A percentile compares a stretch with the other conserved stretches of the same genome.
Evolutionary conservation across 257 asterid species (phyloP).

Genomic region (Linderniella brevidens): DNA sequence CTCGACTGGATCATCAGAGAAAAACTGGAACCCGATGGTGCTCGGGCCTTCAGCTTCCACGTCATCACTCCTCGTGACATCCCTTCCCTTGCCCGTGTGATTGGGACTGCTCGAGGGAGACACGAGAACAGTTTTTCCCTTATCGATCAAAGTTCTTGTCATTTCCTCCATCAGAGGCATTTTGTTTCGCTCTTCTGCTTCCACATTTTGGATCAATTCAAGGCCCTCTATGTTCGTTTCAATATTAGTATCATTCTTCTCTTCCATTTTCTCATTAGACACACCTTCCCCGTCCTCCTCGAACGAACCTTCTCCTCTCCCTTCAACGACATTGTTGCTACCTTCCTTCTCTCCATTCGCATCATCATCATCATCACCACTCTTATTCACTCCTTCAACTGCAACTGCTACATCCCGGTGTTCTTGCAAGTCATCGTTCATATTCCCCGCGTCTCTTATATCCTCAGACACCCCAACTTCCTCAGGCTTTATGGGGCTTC

Average conservation of each 20-base stretch:
- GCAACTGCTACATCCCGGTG: conserved; percentile 16
- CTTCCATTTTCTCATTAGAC: conserved; percentile 28
- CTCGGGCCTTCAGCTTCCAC: conserved; percentile 54
- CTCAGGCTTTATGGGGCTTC: too few species aligned
- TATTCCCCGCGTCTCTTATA: not conserved
- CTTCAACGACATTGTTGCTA: conserved; percentile 18
- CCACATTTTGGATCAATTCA: conserved; percentile 17
- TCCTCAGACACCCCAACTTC: too few species aligned
- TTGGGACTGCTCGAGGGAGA: conserved; percentile 19
- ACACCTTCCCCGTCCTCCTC: conserved; percentile 33
- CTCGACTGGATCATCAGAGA: conserved; percentile 56
- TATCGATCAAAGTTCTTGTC: conserved; percentile 31
- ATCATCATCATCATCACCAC: conserved; percentile 21
- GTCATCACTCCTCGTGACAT: conserved; percentile 23
- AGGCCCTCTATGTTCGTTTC: conserved; percentile 28
- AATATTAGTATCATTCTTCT: conserved; percentile 16
- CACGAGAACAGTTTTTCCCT: conserved; percentile 50
- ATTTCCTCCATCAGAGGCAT: conserved; percentile 22
- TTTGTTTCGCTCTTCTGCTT: conserved; percentile 24
- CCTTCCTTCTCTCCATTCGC: conserved; percentile 19
- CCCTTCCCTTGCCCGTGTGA: conserved; percentile 21
- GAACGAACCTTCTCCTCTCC: conserved; percentile 15
- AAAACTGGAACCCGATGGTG: conserved; percentile 54
- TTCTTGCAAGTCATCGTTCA: conserved; percentile 22
- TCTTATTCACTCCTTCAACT: conserved; percentile 12